Conservation (phyloP, 1,139 yeast species). For the Geotrichum aggregatum region DNA sequence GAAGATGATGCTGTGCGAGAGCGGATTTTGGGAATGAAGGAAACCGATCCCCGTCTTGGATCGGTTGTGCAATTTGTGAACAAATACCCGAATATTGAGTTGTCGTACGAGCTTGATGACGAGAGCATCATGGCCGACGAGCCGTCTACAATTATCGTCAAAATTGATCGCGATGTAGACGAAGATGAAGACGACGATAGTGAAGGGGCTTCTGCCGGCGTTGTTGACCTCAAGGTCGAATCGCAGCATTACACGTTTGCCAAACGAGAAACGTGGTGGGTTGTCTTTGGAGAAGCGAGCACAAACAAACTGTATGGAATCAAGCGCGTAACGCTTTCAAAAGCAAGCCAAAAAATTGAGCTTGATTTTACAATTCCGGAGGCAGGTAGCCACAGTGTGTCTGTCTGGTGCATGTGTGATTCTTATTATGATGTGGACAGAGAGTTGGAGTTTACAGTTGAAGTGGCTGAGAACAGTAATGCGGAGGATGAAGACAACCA, state of each 20-base stretch:
- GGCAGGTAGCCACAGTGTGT: constrained; percentile 57
- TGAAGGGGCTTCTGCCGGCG: constrained; percentile 47
- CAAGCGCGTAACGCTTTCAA: constrained; percentile 56
- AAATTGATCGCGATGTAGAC: constrained; percentile 63
- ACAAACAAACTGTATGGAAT: constrained; percentile 67
- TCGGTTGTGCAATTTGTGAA: constrained; percentile 85
- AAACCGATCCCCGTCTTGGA: constrained; percentile 46
- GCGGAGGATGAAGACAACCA: constrained; percentile 31
- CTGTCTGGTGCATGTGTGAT: constrained; percentile 86
- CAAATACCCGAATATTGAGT: constrained; percentile 80
- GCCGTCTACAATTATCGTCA: constrained; percentile 48
- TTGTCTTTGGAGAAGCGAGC: constrained; percentile 67
- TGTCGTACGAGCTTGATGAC: constrained; percentile 50
- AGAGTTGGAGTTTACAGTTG: constrained; percentile 55
- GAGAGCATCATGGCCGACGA: constrained; percentile 45
- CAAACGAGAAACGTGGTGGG: constrained; percentile 72
- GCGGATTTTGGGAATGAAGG: constrained; percentile 49
- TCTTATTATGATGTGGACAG: constrained; percentile 88
- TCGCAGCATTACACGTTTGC: constrained; percentile 53
- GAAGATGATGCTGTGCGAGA: constrained; percentile 75
- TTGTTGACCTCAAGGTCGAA: constrained; percentile 49
- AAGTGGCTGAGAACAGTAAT: constrained; percentile 41
- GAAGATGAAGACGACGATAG: constrained; percentile 55
- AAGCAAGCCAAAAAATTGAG: constrained; percentile 51
- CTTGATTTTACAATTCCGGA: constrained; percentile 58